A percentile compares a stretch with the other conserved stretches of the same genome.
Evolutionary conservation across 2,329 filamentous ascomycete genomes (phyloP).

Genomic region (Cercospora canescens): DNA sequence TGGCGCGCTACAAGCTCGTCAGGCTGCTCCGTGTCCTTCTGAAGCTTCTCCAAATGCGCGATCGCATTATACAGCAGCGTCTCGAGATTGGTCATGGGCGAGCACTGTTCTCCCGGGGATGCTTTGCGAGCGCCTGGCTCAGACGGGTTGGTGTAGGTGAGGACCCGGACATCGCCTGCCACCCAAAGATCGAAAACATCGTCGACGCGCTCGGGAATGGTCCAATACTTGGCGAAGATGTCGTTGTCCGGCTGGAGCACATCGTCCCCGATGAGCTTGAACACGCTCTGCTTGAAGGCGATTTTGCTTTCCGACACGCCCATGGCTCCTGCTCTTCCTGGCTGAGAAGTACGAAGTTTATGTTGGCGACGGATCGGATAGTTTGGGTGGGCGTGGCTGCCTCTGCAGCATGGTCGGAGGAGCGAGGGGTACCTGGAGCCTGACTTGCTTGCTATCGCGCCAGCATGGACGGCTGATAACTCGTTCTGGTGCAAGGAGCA

Average conservation of each 20-base stretch:
- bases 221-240: conserved; percentile 88
- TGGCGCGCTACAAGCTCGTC: conserved; percentile 74
- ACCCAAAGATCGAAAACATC: conserved; percentile 97
- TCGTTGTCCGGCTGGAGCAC: conserved; percentile 83
- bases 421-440: neutral
- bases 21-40: conserved; percentile 20
- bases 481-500: neutral
- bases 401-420: neutral
- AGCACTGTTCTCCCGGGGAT: conserved; percentile 5
- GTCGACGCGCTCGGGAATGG: conserved; percentile 90
- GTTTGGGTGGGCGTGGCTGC: neutral
- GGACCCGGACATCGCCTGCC: conserved; percentile 51
- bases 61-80: conserved; percentile 35
- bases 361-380: neutral
- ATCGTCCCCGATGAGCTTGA: conserved; percentile 88
- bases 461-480: neutral
- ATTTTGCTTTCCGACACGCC: conserved; percentile 98
- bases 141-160: conserved; percentile 38
- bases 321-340: conserved; percentile 55
- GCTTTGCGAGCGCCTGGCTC: conserved; percentile 8
- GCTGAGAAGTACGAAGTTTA: neutral
- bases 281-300: conserved; percentile 98
- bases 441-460: neutral
- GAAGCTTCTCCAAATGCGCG: conserved; percentile 28
- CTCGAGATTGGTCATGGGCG: conserved; percentile 36